Evolutionary conservation across 2,329 filamentous ascomycete species (phyloP).

Genomic region (Diaporthe vaccinii): DNA sequence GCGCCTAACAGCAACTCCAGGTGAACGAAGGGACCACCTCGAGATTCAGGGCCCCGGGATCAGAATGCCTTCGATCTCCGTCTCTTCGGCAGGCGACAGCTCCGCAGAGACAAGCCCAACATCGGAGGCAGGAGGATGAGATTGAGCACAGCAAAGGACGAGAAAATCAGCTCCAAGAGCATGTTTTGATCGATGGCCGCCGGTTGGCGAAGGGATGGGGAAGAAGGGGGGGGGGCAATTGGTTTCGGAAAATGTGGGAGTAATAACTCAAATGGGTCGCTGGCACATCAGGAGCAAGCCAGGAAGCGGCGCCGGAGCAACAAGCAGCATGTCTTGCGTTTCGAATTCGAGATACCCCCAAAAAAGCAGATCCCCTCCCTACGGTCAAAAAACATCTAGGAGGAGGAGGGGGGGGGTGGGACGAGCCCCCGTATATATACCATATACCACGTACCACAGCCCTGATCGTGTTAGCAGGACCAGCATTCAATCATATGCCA

Average conservation of each 20-base stretch:
- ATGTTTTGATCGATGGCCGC: neutral
- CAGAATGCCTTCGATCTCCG: neutral
- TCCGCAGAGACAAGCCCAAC: constrained; percentile 7
- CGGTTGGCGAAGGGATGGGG: neutral
- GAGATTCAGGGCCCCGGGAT: neutral
- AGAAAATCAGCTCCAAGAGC: constrained; percentile 30
- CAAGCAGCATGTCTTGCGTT: constrained; percentile 24
- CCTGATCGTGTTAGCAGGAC: neutral
- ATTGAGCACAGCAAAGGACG: constrained; percentile 25
- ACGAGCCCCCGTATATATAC: neutral
- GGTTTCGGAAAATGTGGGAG: neutral
- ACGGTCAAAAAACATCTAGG: neutral
- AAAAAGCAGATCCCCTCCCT: neutral
- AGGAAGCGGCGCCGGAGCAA: neutral
- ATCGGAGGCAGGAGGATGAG: constrained; percentile 25
- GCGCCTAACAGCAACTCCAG: neutral
- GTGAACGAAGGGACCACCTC: neutral
- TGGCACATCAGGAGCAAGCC: neutral
- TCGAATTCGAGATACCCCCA: constrained; percentile 24
- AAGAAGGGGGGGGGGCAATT: neutral
- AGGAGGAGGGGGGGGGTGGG: neutral
- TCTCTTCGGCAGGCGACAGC: neutral
- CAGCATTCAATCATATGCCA: constrained; percentile 1
- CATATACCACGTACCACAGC: neutral
- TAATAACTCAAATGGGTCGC: neutral